Conservation (phyloP, 306 rosid genomes). For the Lablab purpureus region DNA sequence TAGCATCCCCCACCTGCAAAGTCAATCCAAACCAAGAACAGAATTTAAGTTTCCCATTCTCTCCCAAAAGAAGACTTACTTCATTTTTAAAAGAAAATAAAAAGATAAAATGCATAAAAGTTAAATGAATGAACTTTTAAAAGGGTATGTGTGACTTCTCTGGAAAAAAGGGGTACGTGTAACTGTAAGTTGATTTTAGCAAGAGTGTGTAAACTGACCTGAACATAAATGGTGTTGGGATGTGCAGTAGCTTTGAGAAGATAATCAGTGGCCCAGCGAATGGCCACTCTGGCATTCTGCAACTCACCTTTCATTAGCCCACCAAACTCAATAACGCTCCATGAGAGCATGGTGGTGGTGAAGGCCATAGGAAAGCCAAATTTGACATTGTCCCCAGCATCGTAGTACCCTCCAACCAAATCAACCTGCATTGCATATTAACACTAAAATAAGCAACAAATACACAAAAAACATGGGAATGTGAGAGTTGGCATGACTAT, state of each 20-base stretch:
- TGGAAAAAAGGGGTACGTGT: too few species aligned
- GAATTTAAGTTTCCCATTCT: constrained; percentile 6
- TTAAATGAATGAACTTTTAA: neutral
- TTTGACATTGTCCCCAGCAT: constrained; percentile 98
- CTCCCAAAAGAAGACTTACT: neutral
- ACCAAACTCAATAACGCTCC: constrained; percentile 98
- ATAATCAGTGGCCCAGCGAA: constrained; percentile 93
- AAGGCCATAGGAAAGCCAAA: constrained; percentile 98
- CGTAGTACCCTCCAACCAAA: constrained; percentile 97
- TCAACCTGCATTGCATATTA: constrained; percentile 79
- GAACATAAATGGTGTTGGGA: constrained; percentile 86
- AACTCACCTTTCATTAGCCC: constrained; percentile 86
- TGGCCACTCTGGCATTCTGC: constrained; percentile 75
- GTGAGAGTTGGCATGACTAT: neutral
- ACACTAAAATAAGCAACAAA: constrained; percentile 38
- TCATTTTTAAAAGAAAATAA: neutral
- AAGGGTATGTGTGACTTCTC: too few species aligned
- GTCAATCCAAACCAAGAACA: neutral
- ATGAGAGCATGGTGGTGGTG: constrained; percentile 93
- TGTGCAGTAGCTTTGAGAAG: constrained; percentile 90
- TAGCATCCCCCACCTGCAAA: constrained; percentile 88
- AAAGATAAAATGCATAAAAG: neutral
- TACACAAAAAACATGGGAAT: neutral
- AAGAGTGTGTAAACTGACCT: constrained; percentile 52
- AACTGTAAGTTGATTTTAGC: neutral